A percentile compares a stretch with the other conserved stretches of the same genome.
These are phyloP conservation scores for Trichophaea hybrida DNA, from an alignment of 2,329 filamentous ascomycete genomes.

Conservation along the genomic window DNA sequence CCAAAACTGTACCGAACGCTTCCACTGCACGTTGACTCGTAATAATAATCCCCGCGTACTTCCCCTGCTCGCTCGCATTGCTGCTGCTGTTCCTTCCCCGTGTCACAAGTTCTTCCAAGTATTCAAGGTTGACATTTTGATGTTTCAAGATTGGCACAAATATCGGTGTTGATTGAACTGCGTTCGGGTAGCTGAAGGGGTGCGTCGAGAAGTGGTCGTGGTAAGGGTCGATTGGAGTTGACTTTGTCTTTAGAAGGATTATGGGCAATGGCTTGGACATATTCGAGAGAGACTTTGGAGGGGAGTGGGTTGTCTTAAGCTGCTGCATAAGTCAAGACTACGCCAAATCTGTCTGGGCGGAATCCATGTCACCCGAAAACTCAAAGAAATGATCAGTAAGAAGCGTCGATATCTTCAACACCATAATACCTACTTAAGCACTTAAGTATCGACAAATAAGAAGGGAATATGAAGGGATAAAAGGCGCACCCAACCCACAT, in stretches of 20 bases:
- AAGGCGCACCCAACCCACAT: neutral
- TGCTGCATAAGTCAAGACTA: too few species aligned
- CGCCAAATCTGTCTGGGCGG: too few species aligned
- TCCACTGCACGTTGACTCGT: constrained; percentile 75
- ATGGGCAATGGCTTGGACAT: constrained; percentile 37
- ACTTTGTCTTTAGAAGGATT: constrained; percentile 65
- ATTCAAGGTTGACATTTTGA: constrained; percentile 44
- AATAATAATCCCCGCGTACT: constrained; percentile 66
- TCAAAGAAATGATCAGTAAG: too few species aligned
- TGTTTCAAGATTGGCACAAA: constrained; percentile 71
- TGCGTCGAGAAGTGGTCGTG: constrained; percentile 47
- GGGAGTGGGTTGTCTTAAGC: neutral
- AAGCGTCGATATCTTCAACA: too few species aligned
- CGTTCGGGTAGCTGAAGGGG: constrained; percentile 21
- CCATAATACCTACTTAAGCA: too few species aligned
- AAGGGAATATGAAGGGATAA: neutral
- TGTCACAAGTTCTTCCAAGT: constrained; percentile 40
- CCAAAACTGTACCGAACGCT: constrained; percentile 51
- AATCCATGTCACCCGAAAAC: too few species aligned
- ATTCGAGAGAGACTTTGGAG: constrained; percentile 4
- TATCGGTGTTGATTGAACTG: constrained; percentile 42
- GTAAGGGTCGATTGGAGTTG: constrained; percentile 56
- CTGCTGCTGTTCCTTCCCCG: neutral
- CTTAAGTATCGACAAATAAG: neutral
- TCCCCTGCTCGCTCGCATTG: constrained; percentile 10